phyloP scores from a whole-genome alignment of 257 asterid genomes.

The Nicotiana knightiana region DNA sequence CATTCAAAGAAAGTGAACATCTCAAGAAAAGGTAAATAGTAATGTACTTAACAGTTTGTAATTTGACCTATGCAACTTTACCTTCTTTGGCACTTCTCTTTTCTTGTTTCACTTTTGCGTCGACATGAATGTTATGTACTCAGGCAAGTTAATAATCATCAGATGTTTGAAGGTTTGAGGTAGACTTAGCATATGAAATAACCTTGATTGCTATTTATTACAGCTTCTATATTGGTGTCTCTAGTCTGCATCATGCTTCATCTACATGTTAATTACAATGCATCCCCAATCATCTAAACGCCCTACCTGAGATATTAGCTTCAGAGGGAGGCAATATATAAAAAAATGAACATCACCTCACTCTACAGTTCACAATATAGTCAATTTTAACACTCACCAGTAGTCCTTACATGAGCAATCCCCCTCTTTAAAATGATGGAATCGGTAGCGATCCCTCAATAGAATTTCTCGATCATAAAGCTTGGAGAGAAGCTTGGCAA shows the following conservation, averaged over 20 bases:
- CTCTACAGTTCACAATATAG: not conserved
- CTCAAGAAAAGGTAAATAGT: not conserved
- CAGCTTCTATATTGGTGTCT: not conserved
- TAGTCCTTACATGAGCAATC: constrained; percentile 61
- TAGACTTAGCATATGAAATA: not conserved
- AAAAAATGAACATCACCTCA: not conserved
- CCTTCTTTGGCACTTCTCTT: not conserved
- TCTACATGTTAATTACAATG: not conserved
- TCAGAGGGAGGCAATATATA: not conserved
- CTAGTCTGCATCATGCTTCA: not conserved
- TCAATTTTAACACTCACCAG: constrained; percentile 41
- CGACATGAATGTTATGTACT: not conserved
- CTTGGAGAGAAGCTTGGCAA: constrained; percentile 57
- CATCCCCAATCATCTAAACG: not conserved
- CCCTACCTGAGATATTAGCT: not conserved
- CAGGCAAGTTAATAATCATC: not conserved
- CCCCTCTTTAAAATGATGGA: constrained; percentile 69
- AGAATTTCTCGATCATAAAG: constrained; percentile 58
- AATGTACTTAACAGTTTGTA: not conserved
- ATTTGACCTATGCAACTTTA: not conserved
- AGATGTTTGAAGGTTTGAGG: not conserved
- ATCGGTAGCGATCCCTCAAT: constrained; percentile 69
- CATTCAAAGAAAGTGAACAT: not conserved
- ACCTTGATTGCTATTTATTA: not conserved
- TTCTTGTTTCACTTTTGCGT: not conserved